These are phyloP conservation scores for Colletotrichum incanum DNA, from an alignment of 2,329 filamentous ascomycete genomes.

Conservation along the genomic window DNA sequence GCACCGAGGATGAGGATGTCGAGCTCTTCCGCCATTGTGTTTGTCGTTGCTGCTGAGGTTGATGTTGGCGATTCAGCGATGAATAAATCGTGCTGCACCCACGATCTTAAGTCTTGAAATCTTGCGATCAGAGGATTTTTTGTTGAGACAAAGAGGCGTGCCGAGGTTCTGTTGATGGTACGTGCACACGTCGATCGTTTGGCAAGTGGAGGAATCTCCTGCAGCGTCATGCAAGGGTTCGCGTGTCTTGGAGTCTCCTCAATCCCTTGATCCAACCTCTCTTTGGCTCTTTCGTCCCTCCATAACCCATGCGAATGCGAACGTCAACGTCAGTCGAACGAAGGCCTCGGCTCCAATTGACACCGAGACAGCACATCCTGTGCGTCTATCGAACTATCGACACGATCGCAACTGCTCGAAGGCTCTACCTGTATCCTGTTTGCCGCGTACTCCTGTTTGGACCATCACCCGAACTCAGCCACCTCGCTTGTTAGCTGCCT, in stretches of 20 bases:
- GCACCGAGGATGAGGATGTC: conserved; percentile 79
- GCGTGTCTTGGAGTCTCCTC: conserved; percentile 22
- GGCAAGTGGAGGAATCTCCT: not conserved
- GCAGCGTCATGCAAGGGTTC: conserved; percentile 17
- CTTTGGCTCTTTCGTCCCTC: conserved; percentile 4
- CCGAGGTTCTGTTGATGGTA: conserved; percentile 34
- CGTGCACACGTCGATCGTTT: conserved; percentile 25
- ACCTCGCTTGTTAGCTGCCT: not conserved
- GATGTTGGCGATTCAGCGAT: too few relatives aligned
- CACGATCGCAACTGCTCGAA: not conserved
- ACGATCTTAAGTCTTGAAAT: not conserved
- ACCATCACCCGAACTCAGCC: conserved; percentile 2
- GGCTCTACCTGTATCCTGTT: not conserved
- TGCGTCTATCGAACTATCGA: not conserved
- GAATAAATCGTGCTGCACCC: not conserved
- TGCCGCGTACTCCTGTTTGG: not conserved
- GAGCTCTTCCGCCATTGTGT: conserved; percentile 45
- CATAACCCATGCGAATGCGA: conserved; percentile 22
- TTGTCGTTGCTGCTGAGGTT: not conserved
- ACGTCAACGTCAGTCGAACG: conserved; percentile 1
- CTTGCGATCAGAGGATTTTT: conserved; percentile 7
- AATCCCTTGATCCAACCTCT: conserved; percentile 1
- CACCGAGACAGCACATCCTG: not conserved
- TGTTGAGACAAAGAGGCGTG: conserved; percentile 17
- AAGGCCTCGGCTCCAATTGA: not conserved